These are phyloP conservation scores for Herpetomonas tarakana DNA, from an alignment of 208 protist species.

Conservation along the genomic window DNA sequence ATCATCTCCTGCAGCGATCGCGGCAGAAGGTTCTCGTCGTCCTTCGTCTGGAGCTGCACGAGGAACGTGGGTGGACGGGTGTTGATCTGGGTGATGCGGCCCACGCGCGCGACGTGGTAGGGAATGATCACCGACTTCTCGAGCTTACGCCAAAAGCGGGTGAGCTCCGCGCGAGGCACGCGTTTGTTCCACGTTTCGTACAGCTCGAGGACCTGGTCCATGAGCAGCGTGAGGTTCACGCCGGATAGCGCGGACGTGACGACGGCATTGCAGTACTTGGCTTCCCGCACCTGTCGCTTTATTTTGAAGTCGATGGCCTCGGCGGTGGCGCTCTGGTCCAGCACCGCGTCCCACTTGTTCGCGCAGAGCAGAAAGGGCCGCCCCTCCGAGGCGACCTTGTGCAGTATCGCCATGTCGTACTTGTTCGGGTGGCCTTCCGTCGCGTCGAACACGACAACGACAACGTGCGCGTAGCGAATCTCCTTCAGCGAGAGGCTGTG, in stretches of 20 bases:
- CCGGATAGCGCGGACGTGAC: conserved; percentile 86
- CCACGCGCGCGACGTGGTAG: conserved; percentile 83
- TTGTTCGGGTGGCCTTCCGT: conserved; percentile 91
- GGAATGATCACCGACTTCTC: conserved; percentile 90
- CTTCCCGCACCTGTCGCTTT: conserved; percentile 86
- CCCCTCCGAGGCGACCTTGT: conserved; percentile 82
- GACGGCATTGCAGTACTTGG: conserved; percentile 89
- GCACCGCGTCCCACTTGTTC: conserved; percentile 93
- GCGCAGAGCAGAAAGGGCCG: conserved; percentile 85
- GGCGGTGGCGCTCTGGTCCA: conserved; percentile 84
- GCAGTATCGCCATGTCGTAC: conserved; percentile 89
- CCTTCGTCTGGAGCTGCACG: conserved; percentile 87
- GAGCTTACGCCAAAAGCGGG: conserved; percentile 88
- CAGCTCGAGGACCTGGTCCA: conserved; percentile 81
- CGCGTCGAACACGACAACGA: conserved; percentile 90
- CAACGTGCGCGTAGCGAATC: conserved; percentile 85
- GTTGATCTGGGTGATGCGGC: conserved; percentile 85
- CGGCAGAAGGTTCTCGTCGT: conserved; percentile 75
- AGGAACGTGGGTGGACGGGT: conserved; percentile 84
- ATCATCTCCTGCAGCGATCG: conserved; percentile 86
- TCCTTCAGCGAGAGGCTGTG: conserved; percentile 76
- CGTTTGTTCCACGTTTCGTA: conserved; percentile 92
- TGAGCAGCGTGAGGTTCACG: conserved; percentile 84
- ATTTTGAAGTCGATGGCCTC: conserved; percentile 93
- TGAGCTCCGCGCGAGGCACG: conserved; percentile 75